Evolutionary conservation across 495 filamentous ascomycete species (phyloP).

Genomic region (Penicillium goetzii): DNA sequence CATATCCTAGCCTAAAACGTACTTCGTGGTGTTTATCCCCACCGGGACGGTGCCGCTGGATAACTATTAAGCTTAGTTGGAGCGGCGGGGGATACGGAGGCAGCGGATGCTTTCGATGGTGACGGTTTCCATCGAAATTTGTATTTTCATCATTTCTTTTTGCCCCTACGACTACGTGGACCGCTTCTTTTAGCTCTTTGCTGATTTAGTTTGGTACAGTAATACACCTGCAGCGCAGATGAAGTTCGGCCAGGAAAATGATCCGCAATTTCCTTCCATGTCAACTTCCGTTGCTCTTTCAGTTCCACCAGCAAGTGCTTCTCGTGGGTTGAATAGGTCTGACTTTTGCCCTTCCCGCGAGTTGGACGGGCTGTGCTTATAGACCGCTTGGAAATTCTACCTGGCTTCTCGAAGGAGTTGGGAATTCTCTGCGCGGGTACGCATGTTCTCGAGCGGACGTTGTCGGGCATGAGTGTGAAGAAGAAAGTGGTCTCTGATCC

Average conservation of each 20-base stretch:
- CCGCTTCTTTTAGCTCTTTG: not conserved
- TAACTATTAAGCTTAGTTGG: not conserved
- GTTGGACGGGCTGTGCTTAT: not conserved
- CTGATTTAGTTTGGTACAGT: not conserved
- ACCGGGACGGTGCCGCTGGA: not conserved
- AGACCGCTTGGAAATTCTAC: not conserved
- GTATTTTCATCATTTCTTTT: not conserved
- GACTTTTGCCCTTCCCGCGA: not conserved
- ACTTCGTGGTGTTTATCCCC: not conserved
- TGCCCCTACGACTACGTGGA: not conserved
- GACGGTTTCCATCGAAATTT: not conserved
- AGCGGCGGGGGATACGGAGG: not conserved
- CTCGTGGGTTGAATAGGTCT: not conserved
- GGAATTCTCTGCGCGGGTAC: not conserved
- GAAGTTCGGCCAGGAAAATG: not conserved
- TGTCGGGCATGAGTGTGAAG: constrained; percentile 13
- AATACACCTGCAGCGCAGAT: not conserved
- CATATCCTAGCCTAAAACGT: not conserved
- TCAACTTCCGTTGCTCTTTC: not conserved
- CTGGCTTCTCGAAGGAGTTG: not conserved
- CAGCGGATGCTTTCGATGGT: constrained; percentile 1
- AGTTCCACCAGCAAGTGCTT: not conserved
- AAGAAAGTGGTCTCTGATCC: constrained; percentile 14
- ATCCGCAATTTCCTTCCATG: constrained; percentile 4
- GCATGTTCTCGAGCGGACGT: constrained; percentile 1